These are phyloP conservation scores for Cercospora zeae-maydis DNA, from an alignment of 2,329 filamentous ascomycete genomes.

Conservation along the genomic window DNA sequence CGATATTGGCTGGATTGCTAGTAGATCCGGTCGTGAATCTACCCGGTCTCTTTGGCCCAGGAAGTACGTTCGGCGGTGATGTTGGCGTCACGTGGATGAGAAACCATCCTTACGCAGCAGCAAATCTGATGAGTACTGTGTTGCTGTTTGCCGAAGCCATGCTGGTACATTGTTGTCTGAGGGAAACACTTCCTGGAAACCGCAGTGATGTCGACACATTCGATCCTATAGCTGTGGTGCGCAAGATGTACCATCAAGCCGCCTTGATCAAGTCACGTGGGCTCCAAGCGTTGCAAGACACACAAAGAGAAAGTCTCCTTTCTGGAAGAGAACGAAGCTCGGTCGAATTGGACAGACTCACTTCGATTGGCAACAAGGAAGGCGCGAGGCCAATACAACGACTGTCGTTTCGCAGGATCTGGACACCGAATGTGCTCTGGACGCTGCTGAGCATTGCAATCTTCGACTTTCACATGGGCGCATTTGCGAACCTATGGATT, in stretches of 20 bases:
- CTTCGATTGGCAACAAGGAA: conserved; percentile 31
- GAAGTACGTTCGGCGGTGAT: conserved; percentile 51
- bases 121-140: conserved; percentile 59
- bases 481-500: conserved; percentile 73
- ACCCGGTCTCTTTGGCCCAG: conserved; percentile 56
- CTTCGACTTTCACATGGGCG: conserved; percentile 69
- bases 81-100: conserved; percentile 59
- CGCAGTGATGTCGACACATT: conserved; percentile 27
- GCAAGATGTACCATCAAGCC: conserved; percentile 21
- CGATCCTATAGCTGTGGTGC: conserved; percentile 27
- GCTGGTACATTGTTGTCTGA: conserved; percentile 57
- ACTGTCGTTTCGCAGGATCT: conserved; percentile 50
- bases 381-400: conserved; percentile 41
- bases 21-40: conserved; percentile 58
- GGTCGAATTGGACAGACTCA: conserved; percentile 38
- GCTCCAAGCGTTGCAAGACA: conserved; percentile 29
- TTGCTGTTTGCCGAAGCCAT: conserved; percentile 54
- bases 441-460: conserved; percentile 63
- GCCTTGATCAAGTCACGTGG: conserved; percentile 29
- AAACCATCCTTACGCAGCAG: conserved; percentile 60
- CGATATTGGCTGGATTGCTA: conserved; percentile 59
- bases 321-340: conserved; percentile 30
- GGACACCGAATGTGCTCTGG: conserved; percentile 53
- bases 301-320: conserved; percentile 34
- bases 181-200: conserved; percentile 48